Evolutionary conservation across 306 rosid species (phyloP).

Genomic region (Ammopiptanthus mongolicus): DNA sequence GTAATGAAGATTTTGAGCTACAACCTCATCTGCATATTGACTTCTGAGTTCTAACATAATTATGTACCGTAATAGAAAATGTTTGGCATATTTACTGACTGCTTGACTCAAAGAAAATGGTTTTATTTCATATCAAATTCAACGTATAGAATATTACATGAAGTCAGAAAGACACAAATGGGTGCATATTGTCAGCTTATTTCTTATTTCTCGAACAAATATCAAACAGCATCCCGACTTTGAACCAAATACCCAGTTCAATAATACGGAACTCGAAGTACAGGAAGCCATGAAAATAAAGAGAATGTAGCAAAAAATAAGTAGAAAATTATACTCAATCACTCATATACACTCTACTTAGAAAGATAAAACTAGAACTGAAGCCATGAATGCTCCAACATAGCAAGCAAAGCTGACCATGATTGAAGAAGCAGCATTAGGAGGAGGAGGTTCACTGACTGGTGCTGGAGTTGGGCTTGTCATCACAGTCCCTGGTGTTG

Average conservation of each 20-base stretch:
- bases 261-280: conserved; percentile 25
- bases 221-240: conserved; percentile 26
- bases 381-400: conserved; percentile 66
- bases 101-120: neutral
- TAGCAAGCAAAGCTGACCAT: conserved; percentile 40
- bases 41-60: neutral
- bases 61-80: neutral
- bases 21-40: neutral
- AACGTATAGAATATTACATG: conserved; percentile 23
- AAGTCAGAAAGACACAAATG: conserved; percentile 24
- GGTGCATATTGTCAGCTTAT: conserved; percentile 21
- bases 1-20: neutral
- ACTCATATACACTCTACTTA: conserved; percentile 18
- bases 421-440: conserved; percentile 50
- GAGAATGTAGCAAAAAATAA: neutral
- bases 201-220: conserved; percentile 24
- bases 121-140: conserved; percentile 26
- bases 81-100: neutral
- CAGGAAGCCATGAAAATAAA: neutral
- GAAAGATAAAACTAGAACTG: conserved; percentile 38
- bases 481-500: conserved; percentile 30
- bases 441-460: conserved; percentile 42
- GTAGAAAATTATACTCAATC: neutral
- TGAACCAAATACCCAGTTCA: conserved; percentile 29
- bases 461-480: conserved; percentile 48